Conservation (phyloP, 495 filamentous ascomycete species). For the Schizothecium vesticola region DNA sequence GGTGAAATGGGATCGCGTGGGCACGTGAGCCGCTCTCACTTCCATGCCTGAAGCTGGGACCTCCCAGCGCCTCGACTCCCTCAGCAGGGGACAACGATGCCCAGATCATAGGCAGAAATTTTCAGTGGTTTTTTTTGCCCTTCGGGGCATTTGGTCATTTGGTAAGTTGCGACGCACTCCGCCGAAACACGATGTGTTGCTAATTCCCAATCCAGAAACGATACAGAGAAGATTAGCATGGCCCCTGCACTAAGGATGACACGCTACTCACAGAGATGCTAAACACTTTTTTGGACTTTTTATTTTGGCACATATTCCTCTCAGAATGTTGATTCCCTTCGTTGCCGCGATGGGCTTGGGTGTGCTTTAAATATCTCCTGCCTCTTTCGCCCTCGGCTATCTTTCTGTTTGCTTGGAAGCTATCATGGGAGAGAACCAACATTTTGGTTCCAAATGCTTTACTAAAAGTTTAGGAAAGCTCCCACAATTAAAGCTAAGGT, state of each 20-base stretch:
- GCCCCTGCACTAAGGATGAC: constrained; percentile 99
- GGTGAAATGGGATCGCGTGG: background rate
- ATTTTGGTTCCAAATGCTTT: background rate
- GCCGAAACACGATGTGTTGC: background rate
- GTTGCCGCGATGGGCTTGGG: background rate
- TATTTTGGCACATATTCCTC: background rate
- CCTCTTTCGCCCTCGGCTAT: background rate
- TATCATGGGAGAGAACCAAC: background rate
- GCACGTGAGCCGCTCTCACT: constrained; percentile 1
- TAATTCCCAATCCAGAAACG: constrained; percentile 26
- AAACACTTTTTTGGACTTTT: constrained; percentile 50
- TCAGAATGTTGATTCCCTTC: background rate
- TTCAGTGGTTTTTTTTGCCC: background rate
- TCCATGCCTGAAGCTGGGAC: background rate
- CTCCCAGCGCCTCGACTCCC: background rate
- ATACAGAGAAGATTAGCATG: constrained; percentile 96
- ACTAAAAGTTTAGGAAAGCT: background rate
- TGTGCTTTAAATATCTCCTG: background rate
- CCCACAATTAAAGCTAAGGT: too few relatives aligned
- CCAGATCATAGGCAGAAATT: background rate
- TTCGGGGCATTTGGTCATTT: constrained; percentile 35
- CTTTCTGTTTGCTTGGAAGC: background rate
- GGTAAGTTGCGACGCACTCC: constrained; percentile 20
- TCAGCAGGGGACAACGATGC: background rate
- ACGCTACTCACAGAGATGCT: constrained; percentile 98